These are phyloP conservation scores for Iris pallida DNA, from an alignment of 116 monocot genomes.

Conservation along the genomic window DNA sequence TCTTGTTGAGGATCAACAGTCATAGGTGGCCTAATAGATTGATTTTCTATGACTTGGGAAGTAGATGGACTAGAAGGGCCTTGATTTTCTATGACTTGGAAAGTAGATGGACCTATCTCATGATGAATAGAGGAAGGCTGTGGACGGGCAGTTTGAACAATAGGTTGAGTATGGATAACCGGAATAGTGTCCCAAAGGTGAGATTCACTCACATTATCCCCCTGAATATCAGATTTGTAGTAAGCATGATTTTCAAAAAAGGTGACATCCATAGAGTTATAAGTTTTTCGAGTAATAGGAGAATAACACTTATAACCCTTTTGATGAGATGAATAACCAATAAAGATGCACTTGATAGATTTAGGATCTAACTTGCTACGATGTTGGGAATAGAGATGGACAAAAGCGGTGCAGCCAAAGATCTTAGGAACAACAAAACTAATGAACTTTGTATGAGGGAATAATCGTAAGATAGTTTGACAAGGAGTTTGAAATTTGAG, in stretches of 20 bases:
- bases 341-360: too few species aligned
- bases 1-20: not conserved
- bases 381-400: not conserved
- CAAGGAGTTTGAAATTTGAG: slow-evolving; percentile 3
- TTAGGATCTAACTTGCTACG: not conserved
- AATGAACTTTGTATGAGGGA: not conserved
- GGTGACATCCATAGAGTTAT: slow-evolving; percentile 3
- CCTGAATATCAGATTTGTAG: slow-evolving; percentile 3
- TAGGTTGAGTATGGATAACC: not conserved
- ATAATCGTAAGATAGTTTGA: not conserved
- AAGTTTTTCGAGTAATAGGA: not conserved
- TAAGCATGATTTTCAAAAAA: not conserved
- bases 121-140: not conserved
- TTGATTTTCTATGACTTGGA: too few species aligned
- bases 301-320: too few species aligned
- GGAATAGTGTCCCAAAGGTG: too few species aligned
- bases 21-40: too few species aligned
- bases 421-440: not conserved
- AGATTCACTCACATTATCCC: too few species aligned
- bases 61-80: too few species aligned
- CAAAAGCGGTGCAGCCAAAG: not conserved
- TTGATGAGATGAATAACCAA: too few species aligned
- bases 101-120: not conserved
- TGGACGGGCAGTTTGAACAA: not conserved
- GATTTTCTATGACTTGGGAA: too few species aligned